Evolutionary conservation across 169 alveolate species (phyloP), one percentile per base, ranked within the genome.

Genomic region (Cryptosporidium bovis): DNA sequence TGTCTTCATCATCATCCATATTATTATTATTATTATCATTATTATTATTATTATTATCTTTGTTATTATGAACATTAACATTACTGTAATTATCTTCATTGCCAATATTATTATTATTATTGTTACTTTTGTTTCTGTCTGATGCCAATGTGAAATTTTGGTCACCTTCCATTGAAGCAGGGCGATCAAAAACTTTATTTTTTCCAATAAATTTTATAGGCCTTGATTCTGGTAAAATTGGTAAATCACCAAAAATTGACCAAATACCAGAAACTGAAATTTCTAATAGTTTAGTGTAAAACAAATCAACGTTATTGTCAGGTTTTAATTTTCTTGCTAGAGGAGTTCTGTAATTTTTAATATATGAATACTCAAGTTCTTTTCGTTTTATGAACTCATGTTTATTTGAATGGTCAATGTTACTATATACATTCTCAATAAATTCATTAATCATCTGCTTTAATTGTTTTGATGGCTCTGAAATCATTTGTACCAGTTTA

Each of bases 391-490:
- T 48, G 18, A 2, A 18, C 7, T 27, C 50, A 31, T 62, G 34
- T 77, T 62, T 65, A 5, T 7, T 60, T 18, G 44, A 40, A 16
- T 77, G 71, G 18, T 31, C 18, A 7, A 46, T 18, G 36, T 18
- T 77, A 4, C 5, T 44, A 27, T 40, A 60, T 40, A 77, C 16
- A 62, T 62, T 34, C 18, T 27, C 48, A 15, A 34, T 27, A 62
- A 34, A n/a, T 20, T 2, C 44, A n/a, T 27, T 20, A 0, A 33
- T 6, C 12, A 77, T 36, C 2, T 44, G 33, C 4, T 62, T 51
- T 12, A 77, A 33, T 15, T 60, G 87, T 50, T 60, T 77, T 48
- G 87, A 77, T 18, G 87, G 87, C 8, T 13, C 33, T n/a, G 77
- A 64, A 16, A 77, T n/a, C 8, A 77, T 60, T 60, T 77, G 87